phyloP scores from a whole-genome alignment of 768 basidiomycete genomes.

The Suillus cothurnatus region DNA sequence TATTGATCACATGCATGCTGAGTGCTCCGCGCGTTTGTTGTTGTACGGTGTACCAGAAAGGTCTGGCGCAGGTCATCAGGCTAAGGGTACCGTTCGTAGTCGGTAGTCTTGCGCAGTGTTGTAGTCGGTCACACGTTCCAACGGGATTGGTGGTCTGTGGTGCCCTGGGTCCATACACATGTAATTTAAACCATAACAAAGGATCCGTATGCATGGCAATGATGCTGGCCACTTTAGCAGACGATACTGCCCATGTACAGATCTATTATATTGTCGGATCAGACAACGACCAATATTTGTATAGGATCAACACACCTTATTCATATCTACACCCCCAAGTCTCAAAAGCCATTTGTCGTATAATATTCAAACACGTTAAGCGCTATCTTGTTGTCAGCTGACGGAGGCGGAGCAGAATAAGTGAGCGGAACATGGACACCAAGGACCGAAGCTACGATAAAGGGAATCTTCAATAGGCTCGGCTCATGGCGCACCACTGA shows the following conservation, averaged over 20 bases:
- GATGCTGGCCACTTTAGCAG: not conserved
- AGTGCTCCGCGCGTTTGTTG: not conserved
- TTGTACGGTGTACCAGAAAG: too few relatives aligned
- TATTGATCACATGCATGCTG: not conserved
- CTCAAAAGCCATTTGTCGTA: not conserved
- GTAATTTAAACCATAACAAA: not conserved
- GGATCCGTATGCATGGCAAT: not conserved
- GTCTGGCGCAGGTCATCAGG: too few relatives aligned
- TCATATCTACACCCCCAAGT: not conserved
- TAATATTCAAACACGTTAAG: not conserved
- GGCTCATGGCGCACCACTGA: conserved; percentile 7
- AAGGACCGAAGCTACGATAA: conserved; percentile 25
- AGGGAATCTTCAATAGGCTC: conserved; percentile 20
- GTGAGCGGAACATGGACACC: conserved; percentile 29
- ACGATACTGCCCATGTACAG: not conserved
- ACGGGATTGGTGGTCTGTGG: not conserved
- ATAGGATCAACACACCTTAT: not conserved
- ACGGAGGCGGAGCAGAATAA: conserved; percentile 23
- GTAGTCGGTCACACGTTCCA: too few relatives aligned
- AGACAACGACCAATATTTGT: not conserved
- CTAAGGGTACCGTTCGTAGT: too few relatives aligned
- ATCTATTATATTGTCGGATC: not conserved
- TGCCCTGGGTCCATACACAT: not conserved
- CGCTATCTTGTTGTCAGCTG: conserved; percentile 14
- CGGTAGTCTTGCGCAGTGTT: too few relatives aligned